These are phyloP conservation scores for Zarea fungicola DNA, from an alignment of 2,329 filamentous ascomycete genomes.

Conservation along the genomic window DNA sequence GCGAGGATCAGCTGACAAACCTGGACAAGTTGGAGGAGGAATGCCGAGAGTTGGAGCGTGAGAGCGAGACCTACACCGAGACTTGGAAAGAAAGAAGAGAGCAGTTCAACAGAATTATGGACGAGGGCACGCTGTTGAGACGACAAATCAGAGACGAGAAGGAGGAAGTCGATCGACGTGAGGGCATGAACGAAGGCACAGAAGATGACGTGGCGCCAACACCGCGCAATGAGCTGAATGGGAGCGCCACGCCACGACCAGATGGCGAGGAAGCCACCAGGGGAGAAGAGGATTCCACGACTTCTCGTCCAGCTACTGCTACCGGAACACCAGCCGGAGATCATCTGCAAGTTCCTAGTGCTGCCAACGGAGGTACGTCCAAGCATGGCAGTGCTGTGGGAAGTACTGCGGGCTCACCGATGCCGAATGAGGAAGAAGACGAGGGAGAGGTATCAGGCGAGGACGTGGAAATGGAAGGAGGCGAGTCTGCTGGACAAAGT, in stretches of 20 bases:
- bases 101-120: slow-evolving; percentile 83
- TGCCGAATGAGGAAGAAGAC: slow-evolving; percentile 39
- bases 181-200: slow-evolving; percentile 69
- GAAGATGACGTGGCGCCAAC: slow-evolving; percentile 54
- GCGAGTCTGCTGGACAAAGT: neutral
- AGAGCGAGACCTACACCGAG: slow-evolving; percentile 73
- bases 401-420: slow-evolving; percentile 22
- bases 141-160: slow-evolving; percentile 90
- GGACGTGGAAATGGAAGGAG: slow-evolving; percentile 2
- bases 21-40: slow-evolving; percentile 81
- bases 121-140: slow-evolving; percentile 82
- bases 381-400: slow-evolving; percentile 22
- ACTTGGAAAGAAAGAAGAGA: slow-evolving; percentile 82
- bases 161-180: slow-evolving; percentile 83
- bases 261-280: slow-evolving; percentile 32
- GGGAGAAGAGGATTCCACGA: slow-evolving; percentile 28
- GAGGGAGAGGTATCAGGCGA: slow-evolving; percentile 47
- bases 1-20: slow-evolving; percentile 76
- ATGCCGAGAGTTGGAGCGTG: slow-evolving; percentile 78
- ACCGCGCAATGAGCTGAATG: slow-evolving; percentile 45
- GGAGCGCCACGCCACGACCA: slow-evolving; percentile 45
- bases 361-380: slow-evolving; percentile 20
- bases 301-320: slow-evolving; percentile 25
- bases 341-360: slow-evolving; percentile 13
- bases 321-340: slow-evolving; percentile 20